phyloP scores from a whole-genome alignment of 257 asterid genomes.

The Capsicum chinense region DNA sequence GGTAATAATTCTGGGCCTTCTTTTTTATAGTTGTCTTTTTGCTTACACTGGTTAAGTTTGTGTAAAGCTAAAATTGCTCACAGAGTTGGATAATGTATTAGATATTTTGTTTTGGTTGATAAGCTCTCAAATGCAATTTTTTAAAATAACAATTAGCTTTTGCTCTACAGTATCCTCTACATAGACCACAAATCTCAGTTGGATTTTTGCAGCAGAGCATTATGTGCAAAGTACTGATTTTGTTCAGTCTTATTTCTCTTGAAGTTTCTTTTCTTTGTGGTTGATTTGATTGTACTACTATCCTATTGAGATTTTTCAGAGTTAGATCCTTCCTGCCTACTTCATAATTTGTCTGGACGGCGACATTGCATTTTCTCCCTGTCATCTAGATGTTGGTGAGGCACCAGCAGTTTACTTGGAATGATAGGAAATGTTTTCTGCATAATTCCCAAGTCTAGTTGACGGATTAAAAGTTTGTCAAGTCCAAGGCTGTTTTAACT shows the following conservation, averaged over 20 bases:
- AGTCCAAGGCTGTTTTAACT: background rate
- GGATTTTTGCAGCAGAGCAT: background rate
- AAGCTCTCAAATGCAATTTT: background rate
- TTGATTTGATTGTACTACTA: background rate
- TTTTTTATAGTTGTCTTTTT: slow-evolving; percentile 6
- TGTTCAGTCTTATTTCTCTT: background rate
- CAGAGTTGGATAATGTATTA: slow-evolving; percentile 22
- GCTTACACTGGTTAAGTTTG: slow-evolving; percentile 11
- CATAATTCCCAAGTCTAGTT: background rate
- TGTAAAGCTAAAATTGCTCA: background rate
- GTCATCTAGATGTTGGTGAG: slow-evolving; percentile 10
- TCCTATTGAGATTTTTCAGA: background rate
- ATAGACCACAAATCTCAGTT: background rate
- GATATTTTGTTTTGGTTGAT: slow-evolving; percentile 9
- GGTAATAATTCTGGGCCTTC: slow-evolving; percentile 54
- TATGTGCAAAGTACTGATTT: background rate
- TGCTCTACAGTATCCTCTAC: background rate
- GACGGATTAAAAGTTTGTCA: background rate
- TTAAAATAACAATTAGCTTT: background rate
- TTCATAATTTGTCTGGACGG: background rate
- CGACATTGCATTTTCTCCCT: background rate
- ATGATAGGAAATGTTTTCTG: background rate
- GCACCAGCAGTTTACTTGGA: background rate
- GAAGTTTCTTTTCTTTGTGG: slow-evolving; percentile 12
- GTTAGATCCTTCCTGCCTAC: background rate